Conservation (phyloP, 163 green algal species). For the Prototheca wickerhamii region DNA sequence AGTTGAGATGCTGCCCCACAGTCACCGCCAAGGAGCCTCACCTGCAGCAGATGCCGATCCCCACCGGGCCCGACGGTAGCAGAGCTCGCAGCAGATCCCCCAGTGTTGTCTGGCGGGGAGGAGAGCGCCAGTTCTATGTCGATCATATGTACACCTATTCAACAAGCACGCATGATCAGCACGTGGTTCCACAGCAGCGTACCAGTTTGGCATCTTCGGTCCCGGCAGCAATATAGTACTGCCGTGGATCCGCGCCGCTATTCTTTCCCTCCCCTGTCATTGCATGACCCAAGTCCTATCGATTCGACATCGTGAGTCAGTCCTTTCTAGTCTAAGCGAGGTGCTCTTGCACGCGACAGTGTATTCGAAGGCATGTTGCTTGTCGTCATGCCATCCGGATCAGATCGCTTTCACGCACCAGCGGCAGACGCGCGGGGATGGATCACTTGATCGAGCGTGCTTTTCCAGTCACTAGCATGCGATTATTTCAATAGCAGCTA, state of each 20-base stretch:
- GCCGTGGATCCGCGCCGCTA: not conserved
- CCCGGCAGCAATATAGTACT: not conserved
- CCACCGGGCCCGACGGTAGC: not conserved
- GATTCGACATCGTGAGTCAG: too few relatives aligned
- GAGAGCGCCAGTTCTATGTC: not conserved
- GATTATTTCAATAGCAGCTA: too few relatives aligned
- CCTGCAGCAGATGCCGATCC: not conserved
- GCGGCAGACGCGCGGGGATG: not conserved
- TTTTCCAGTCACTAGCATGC: not conserved
- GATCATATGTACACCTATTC: not conserved
- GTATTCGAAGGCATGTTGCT: too few relatives aligned
- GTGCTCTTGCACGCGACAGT: too few relatives aligned
- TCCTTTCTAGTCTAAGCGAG: too few relatives aligned
- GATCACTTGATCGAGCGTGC: not conserved
- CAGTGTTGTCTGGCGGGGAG: not conserved
- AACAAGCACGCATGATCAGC: not conserved
- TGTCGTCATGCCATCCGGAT: too few relatives aligned
- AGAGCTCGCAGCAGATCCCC: not conserved
- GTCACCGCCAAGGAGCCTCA: not conserved
- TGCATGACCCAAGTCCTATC: too few relatives aligned
- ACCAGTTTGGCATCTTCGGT: not conserved
- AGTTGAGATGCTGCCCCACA: not conserved
- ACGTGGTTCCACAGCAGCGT: not conserved
- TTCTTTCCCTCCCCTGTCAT: not conserved
- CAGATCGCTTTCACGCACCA: too few relatives aligned